These are phyloP conservation scores for Nigrospora osmanthi DNA, from an alignment of 2,329 filamentous ascomycete genomes.

Conservation along the genomic window DNA sequence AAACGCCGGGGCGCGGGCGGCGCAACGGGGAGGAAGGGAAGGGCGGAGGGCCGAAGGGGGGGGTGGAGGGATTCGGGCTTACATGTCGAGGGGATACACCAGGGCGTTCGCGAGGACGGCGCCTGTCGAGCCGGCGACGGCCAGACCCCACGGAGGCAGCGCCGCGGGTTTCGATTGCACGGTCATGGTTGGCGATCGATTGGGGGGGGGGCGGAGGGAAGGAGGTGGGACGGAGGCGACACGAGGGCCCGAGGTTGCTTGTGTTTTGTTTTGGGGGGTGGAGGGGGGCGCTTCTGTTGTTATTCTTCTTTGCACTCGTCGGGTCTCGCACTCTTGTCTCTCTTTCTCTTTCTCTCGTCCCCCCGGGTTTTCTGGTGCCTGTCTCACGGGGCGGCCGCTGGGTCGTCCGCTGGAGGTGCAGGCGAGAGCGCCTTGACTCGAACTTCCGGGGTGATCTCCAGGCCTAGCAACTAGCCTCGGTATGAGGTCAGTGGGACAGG, in stretches of 20 bases:
- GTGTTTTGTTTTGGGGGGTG: too few species aligned
- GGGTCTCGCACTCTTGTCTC: background rate
- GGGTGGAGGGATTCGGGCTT: slow-evolving; percentile 28
- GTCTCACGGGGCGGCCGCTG: too few species aligned
- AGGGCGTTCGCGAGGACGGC: slow-evolving; percentile 91
- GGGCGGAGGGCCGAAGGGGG: too few species aligned
- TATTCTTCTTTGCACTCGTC: background rate
- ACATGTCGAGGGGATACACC: slow-evolving; percentile 97
- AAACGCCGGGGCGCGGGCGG: background rate
- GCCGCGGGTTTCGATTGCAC: slow-evolving; percentile 56
- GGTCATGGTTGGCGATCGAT: slow-evolving; percentile 34
- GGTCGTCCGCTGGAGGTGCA: too few species aligned
- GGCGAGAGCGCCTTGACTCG: too few species aligned
- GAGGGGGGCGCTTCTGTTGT: background rate
- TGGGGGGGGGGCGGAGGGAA: background rate
- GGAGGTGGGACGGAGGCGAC: background rate
- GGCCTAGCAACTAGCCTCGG: background rate
- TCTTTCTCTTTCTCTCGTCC: too few species aligned
- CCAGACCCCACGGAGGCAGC: slow-evolving; percentile 87
- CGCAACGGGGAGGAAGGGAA: background rate
- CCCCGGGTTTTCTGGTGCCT: too few species aligned
- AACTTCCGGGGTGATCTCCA: too few species aligned
- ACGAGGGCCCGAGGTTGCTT: background rate
- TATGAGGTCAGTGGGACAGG: slow-evolving; percentile 1
- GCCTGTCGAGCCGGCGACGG: slow-evolving; percentile 84